Base-by-base conservation (phyloP, 441 rosid species). In the Pelargonium australe region DNA sequence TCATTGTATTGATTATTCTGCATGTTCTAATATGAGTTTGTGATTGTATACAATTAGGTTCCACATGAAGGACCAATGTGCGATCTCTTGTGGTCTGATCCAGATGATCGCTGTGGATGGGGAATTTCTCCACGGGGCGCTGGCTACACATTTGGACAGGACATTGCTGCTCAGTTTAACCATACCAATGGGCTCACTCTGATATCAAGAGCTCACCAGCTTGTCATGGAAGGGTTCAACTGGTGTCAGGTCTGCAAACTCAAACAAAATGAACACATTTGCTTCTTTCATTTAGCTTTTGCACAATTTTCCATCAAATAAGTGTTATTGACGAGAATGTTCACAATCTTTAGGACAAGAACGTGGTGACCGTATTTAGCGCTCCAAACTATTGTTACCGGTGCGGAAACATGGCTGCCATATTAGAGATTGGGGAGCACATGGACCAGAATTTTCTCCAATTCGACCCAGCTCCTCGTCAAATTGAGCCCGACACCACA, bases 401-500 rank as follows among this genome's bases (percentile, higher is more conserved):
- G 1, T 51, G 58, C 7, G 58, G 58, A 12, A 51, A 51, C 17
- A 14, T 51, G 17, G 58, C 58, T 51, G 58, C 58, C 13, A 11
- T 47, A 11, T 34, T 20, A 41, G 43, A 47, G 53, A 0, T 66
- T 51, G 20, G 37, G 16, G 62, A 68, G 71, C n/a, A 10, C 11
- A 34, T 37, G 71, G 7, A 61, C 4, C 49, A 62, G 64, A 58
- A 60, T 8, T 41, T 60, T 25, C 49, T 11, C 17, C 45, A 53
- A 62, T 60, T 68, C 51, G 44, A 13, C 7, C 61, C 41, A 20
- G 63, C 64, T 61, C 64, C 64, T 0, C 87, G 99, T 70, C 99
- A 95, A 77, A 84, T 95, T 68, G 99, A 95, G 72, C 99, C 99
- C 0, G 99, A 95, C 73, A 76, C 97, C 72, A 89, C 97, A 5